Evolutionary conservation across 306 rosid species (phyloP), one percentile per base, ranked within the genome.

Genomic region (Dalbergia oliveri): DNA sequence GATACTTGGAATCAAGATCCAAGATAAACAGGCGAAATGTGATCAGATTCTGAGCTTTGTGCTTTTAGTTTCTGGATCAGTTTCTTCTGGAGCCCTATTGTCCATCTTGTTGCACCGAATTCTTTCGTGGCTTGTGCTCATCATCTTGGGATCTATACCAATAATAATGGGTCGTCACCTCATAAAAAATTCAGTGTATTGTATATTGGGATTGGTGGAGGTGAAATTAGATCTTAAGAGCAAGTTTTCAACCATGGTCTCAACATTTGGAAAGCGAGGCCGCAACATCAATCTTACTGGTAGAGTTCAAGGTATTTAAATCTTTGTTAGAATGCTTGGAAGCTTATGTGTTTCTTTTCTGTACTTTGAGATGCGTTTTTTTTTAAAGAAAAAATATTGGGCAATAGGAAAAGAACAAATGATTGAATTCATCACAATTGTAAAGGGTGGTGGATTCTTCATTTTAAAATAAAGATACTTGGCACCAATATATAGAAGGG

Each of bases 81-180:
- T 82, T 33, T 71, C 86, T 31, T 63, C 82, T 0, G 70, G 47
- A 3, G 64, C 86, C 6, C 73, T 82, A 33, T 62, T 72, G 2
- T 61, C 79, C 8, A 44, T 82, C 62, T 16, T 77, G 15, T 9
- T 70, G 26, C 15, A 9, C 5, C 44, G 7, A 2, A 14, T 10
- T 0, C 75, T 77, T 14, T 44, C 62, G 10, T 53, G 69, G 75
- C 11, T 77, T 70, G 45, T 82, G 31, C 18, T 82, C 10, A 71
- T 77, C 35, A 15, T 64, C 1, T 77, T 82, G 79, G 79, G 68
- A 69, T 71, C 68, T 33, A 10, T 82, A 8, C 79, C 78, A 31
- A 0, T 34, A 5, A 43, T 26, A 26, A 18, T 4, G 53, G 5
- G 34, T 69, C 64, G 13, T 72, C 70, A 15, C 54, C 23, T 34